Evolutionary conservation across 73 alveolate genomes (phyloP), one percentile per base, ranked within the genome.

Genomic region (Paramecium tetraurelia): DNA sequence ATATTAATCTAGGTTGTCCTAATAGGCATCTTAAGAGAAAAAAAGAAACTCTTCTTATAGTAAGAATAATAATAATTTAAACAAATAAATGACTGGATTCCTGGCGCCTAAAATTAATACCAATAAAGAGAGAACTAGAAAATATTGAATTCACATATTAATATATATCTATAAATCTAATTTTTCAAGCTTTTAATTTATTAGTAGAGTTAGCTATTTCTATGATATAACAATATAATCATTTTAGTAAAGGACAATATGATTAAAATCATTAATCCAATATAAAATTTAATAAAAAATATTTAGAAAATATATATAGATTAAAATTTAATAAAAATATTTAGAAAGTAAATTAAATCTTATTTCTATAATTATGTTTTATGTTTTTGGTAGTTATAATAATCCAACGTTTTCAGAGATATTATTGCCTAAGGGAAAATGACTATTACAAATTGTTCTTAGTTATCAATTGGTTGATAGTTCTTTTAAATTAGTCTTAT

Each of bases 391-490:
- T 21, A 63, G 24, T 24, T 63, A 11, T 63, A 63, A n/a, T 5
- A 7, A n/a, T n/a, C 83, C 38, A 80, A 20, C 72, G 24, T 80
- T 46, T 43, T 80, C 4, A 80, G 20, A 80, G 53, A 22, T 4
- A 80, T 80, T 22, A 80, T 46, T 1, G 44, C 90, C 22, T 43
- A 33, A 43, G 90, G 90, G n/a, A n/a, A n/a, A n/a, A n/a, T n/a
- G n/a, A n/a, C n/a, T n/a, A n/a, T n/a, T n/a, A n/a, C n/a, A n/a
- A n/a, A n/a, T n/a, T n/a, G n/a, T n/a, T n/a, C n/a, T n/a, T n/a
- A n/a, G n/a, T n/a, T n/a, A n/a, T n/a, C n/a, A n/a, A n/a, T n/a
- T n/a, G n/a, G n/a, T n/a, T n/a, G n/a, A n/a, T n/a, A n/a, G n/a
- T n/a, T n/a, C n/a, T n/a, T n/a, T n/a, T n/a, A n/a, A n/a, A n/a